Evolutionary conservation across 2,329 filamentous ascomycete species (phyloP).

Genomic region (Arthrobotrys pseudoclavata): DNA sequence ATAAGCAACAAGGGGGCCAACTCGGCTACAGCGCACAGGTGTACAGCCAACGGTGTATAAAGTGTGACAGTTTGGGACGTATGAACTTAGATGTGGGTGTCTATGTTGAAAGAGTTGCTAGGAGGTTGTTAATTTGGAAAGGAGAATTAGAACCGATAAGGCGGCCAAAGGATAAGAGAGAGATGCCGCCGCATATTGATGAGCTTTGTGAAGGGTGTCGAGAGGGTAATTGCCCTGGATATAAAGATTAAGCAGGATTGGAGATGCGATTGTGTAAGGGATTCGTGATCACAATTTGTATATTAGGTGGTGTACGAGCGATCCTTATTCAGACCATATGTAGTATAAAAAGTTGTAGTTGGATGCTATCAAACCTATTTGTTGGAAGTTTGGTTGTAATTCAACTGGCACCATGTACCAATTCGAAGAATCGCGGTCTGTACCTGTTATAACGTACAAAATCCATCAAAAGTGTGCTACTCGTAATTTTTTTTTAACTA

Average conservation of each 20-base stretch:
- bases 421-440: no score
- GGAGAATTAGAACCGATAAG: conserved; percentile 3
- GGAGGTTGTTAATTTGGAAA: conserved; percentile 36
- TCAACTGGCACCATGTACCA: no score
- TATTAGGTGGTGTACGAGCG: no score
- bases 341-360: no score
- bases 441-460: no score
- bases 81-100: conserved; percentile 7
- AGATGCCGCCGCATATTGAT: neutral
- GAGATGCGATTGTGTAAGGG: neutral
- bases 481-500: no score
- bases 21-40: conserved; percentile 24
- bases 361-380: no score
- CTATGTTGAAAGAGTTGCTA: conserved; percentile 37
- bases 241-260: no score
- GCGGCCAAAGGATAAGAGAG: neutral
- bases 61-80: neutral
- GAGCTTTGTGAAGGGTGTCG: conserved; percentile 44
- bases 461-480: no score
- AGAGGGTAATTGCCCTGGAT: neutral
- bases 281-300: no score
- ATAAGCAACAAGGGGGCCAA: neutral
- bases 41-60: conserved; percentile 29
- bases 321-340: no score
- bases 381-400: no score